Percentiles rank a stretch among this genome's conserved stretches.
Conservation (phyloP, 192 early-diverging fungal species). For the Coemansia furcata region DNA sequence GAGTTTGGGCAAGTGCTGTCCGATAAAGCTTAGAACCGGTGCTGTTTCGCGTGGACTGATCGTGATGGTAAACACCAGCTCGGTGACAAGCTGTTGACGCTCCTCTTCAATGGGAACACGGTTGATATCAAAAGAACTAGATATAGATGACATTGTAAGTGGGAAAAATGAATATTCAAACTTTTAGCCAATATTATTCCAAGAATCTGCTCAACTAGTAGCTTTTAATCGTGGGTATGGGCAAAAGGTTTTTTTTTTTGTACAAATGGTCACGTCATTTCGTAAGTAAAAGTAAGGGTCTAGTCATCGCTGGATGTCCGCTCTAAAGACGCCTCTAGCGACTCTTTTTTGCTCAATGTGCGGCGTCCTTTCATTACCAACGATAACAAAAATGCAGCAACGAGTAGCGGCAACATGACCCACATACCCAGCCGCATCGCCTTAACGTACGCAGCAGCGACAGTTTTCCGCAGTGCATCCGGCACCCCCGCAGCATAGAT, state of each 20-base stretch:
- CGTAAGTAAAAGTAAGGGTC: not conserved
- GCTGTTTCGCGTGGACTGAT: conserved; percentile 18
- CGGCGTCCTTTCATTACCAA: conserved; percentile 38
- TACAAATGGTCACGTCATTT: not conserved
- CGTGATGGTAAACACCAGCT: conserved; percentile 22
- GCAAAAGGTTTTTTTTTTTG: not conserved
- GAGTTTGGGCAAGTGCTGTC: conserved; percentile 23
- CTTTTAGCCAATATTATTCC: not conserved
- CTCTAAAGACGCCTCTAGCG: not conserved
- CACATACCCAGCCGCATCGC: conserved; percentile 54
- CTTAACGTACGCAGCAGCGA: conserved; percentile 55
- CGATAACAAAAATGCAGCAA: conserved; percentile 48
- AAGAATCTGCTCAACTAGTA: not conserved
- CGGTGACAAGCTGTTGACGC: conserved; percentile 30
- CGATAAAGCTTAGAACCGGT: conserved; percentile 17
- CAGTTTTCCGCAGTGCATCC: conserved; percentile 20
- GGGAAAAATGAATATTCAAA: no score
- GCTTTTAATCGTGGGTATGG: not conserved
- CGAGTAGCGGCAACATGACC: conserved; percentile 54
- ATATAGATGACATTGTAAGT: not conserved
- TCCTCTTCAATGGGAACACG: conserved; percentile 37
- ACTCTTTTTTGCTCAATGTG: not conserved
- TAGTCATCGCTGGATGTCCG: not conserved
- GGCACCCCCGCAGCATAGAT: conserved; percentile 41
- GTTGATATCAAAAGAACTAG: conserved; percentile 4